phyloP scores from a whole-genome alignment of 2,329 filamentous ascomycete species.

The Ophiostoma pallidulum region DNA sequence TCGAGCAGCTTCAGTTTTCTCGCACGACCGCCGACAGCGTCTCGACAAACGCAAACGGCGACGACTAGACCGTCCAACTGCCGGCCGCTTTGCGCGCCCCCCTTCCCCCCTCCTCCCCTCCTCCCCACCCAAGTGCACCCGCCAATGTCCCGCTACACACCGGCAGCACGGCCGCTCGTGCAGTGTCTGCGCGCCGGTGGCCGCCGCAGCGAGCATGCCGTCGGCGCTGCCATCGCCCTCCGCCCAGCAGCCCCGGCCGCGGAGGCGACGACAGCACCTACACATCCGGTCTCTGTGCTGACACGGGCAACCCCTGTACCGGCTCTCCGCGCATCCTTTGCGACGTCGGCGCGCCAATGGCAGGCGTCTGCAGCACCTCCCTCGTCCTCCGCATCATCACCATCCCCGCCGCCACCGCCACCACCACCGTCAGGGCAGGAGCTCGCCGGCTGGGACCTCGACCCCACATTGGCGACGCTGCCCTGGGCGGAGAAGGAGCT shows the following conservation, averaged over 20 bases:
- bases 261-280: neutral
- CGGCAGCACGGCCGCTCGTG: constrained; percentile 16
- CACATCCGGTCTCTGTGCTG: no score
- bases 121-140: no score
- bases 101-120: no score
- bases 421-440: constrained; percentile 10
- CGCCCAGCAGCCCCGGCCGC: neutral
- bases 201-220: neutral
- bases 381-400: neutral
- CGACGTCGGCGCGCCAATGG: constrained; percentile 3
- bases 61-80: neutral
- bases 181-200: constrained; percentile 12
- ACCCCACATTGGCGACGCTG: constrained; percentile 60
- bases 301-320: no score
- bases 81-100: no score
- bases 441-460: constrained; percentile 37
- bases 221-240: neutral
- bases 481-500: constrained; percentile 57
- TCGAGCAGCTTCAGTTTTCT: constrained; percentile 8
- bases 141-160: constrained; percentile 15
- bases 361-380: no score
- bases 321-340: neutral
- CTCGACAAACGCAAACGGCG: no score
- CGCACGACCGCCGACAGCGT: neutral
- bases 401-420: neutral